phyloP scores from a whole-genome alignment of 2,329 filamentous ascomycete genomes.

The Dothidotthia symphoricarpi region DNA sequence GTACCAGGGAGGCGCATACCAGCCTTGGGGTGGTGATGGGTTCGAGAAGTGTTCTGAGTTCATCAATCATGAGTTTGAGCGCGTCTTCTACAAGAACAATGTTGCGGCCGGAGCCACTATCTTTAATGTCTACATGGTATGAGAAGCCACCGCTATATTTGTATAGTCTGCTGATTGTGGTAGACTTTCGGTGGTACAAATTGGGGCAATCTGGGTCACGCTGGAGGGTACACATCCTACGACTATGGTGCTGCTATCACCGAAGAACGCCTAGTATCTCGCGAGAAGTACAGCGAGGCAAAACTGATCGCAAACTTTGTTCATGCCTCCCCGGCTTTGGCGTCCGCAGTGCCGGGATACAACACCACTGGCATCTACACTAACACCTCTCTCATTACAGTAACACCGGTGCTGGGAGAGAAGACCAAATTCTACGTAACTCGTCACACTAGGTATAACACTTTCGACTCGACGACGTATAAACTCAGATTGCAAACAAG shows the following conservation, averaged over 20 bases:
- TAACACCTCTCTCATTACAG: constrained; percentile 49
- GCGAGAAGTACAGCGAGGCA: constrained; percentile 74
- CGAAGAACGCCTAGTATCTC: constrained; percentile 63
- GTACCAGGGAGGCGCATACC: constrained; percentile 68
- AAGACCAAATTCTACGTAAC: constrained; percentile 61
- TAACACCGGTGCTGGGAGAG: constrained; percentile 59
- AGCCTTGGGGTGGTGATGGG: constrained; percentile 69
- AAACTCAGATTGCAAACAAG: constrained; percentile 59
- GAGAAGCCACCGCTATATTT: neutral
- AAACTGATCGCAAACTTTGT: constrained; percentile 73
- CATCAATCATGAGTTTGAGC: constrained; percentile 67
- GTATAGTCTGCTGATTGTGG: constrained; percentile 1
- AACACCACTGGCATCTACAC: constrained; percentile 20
- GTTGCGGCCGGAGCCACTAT: constrained; percentile 63
- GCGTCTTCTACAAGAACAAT: constrained; percentile 75
- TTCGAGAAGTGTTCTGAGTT: constrained; percentile 65
- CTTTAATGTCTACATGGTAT: constrained; percentile 68
- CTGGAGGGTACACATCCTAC: constrained; percentile 55
- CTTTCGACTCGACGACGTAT: constrained; percentile 56
- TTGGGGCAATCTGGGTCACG: constrained; percentile 73
- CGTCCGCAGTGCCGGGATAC: constrained; percentile 47
- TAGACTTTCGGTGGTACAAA: constrained; percentile 72
- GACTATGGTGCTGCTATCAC: constrained; percentile 63
- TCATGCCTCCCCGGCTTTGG: constrained; percentile 65
- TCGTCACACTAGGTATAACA: constrained; percentile 63